Percentiles rank a stretch among this genome's conserved stretches.
Evolutionary conservation across 768 basidiomycete genomes (phyloP).

Genomic region (Austroboletus festivus): DNA sequence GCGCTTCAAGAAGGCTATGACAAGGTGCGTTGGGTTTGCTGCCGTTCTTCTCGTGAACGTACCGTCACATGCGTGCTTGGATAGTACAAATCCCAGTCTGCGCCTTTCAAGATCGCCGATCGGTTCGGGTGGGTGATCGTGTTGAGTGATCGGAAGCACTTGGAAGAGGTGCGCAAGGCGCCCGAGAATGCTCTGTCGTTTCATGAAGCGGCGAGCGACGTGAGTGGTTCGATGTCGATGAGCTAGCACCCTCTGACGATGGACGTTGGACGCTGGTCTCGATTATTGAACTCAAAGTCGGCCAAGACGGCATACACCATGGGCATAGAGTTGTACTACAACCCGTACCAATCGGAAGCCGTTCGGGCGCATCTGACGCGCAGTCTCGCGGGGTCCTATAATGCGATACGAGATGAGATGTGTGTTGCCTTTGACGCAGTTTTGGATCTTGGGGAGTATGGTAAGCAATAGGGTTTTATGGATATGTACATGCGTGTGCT

Average conservation of each 20-base stretch:
- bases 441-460: slow-evolving; percentile 26
- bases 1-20: background rate
- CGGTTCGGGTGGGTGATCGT: slow-evolving; percentile 40
- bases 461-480: background rate
- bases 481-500: too few species aligned
- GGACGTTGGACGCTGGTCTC: too few species aligned
- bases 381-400: slow-evolving; percentile 36
- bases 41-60: background rate
- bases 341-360: slow-evolving; percentile 31
- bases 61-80: background rate
- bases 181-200: slow-evolving; percentile 32
- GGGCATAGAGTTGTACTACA: slow-evolving; percentile 27
- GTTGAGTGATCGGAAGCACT: slow-evolving; percentile 25
- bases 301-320: slow-evolving; percentile 40
- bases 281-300: too few species aligned
- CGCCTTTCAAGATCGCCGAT: slow-evolving; percentile 31
- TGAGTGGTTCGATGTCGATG: too few species aligned
- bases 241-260: too few species aligned
- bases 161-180: slow-evolving; percentile 42
- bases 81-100: slow-evolving; percentile 29
- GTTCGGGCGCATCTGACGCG: slow-evolving; percentile 36
- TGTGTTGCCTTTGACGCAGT: slow-evolving; percentile 36
- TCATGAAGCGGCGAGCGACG: too few species aligned
- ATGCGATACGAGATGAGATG: slow-evolving; percentile 32
- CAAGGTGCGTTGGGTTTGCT: background rate